A percentile compares a stretch with the other conserved stretches of the same genome.
Conservation (phyloP, 2,329 filamentous ascomycete species). For the Venturia nashicola region DNA sequence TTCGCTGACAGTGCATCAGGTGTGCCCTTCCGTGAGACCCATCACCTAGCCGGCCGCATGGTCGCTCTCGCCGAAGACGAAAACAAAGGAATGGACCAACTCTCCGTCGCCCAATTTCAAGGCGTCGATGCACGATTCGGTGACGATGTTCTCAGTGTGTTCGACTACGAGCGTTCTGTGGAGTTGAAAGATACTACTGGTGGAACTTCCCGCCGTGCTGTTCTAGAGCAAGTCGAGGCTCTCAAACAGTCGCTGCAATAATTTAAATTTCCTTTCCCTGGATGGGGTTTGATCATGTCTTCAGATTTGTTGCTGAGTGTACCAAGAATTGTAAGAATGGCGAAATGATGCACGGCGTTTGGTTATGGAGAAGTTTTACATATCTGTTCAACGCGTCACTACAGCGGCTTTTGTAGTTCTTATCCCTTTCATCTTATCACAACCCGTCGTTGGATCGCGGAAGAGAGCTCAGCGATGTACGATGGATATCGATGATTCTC, state of each 20-base stretch:
- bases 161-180: conserved; percentile 74
- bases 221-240: conserved; percentile 50
- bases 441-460: too few species aligned
- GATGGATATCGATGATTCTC: too few species aligned
- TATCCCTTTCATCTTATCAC: too few species aligned
- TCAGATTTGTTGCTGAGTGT: not conserved
- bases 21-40: conserved; percentile 68
- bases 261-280: not conserved
- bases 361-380: not conserved
- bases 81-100: conserved; percentile 55
- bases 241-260: conserved; percentile 20
- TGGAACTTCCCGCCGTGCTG: conserved; percentile 60
- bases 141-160: conserved; percentile 55
- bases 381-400: not conserved
- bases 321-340: not conserved
- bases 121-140: conserved; percentile 57
- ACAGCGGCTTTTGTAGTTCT: not conserved
- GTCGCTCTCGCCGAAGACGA: conserved; percentile 61
- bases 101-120: conserved; percentile 54
- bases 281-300: not conserved
- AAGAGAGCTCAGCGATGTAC: too few species aligned
- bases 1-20: conserved; percentile 15
- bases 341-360: not conserved
- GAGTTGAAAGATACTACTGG: conserved; percentile 68
- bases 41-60: conserved; percentile 62